These are phyloP conservation scores for thale cress (Arabidopsis thaliana) DNA, from an alignment of 345 rosid genomes.

Conservation along the genomic window DNA sequence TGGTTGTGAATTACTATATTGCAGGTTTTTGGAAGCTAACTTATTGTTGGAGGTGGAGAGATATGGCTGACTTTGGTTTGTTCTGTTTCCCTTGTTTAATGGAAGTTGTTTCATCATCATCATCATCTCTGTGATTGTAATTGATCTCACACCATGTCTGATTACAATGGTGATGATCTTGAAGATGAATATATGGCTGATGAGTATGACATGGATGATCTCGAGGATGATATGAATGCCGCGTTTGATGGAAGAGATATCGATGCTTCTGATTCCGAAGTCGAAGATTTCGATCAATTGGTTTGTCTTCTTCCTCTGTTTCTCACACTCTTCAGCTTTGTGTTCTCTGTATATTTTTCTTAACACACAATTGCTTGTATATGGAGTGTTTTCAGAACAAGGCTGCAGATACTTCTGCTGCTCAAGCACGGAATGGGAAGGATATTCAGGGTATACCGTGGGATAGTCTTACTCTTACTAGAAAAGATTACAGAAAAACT, in stretches of 20 bases:
- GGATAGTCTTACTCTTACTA: constrained; percentile 84
- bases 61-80: constrained; percentile 47
- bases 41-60: constrained; percentile 22
- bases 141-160: constrained; percentile 52
- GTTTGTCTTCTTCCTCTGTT: constrained; percentile 45
- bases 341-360: background rate
- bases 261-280: constrained; percentile 71
- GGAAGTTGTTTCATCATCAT: constrained; percentile 12
- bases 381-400: constrained; percentile 42
- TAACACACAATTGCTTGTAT: background rate
- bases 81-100: constrained; percentile 39
- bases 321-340: background rate
- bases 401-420: constrained; percentile 75
- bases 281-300: constrained; percentile 61
- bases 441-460: constrained; percentile 99
- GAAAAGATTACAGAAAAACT: constrained; percentile 85
- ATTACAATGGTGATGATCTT: constrained; percentile 59
- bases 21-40: constrained; percentile 16
- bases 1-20: background rate
- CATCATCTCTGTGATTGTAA: constrained; percentile 26
- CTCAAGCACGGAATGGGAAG: constrained; percentile 79
- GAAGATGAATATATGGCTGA: constrained; percentile 65
- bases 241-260: constrained; percentile 55
- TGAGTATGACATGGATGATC: constrained; percentile 69
- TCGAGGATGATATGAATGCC: constrained; percentile 66